Conservation (phyloP, 2,329 filamentous ascomycete species). For the Pseudocercospora macadamiae region DNA sequence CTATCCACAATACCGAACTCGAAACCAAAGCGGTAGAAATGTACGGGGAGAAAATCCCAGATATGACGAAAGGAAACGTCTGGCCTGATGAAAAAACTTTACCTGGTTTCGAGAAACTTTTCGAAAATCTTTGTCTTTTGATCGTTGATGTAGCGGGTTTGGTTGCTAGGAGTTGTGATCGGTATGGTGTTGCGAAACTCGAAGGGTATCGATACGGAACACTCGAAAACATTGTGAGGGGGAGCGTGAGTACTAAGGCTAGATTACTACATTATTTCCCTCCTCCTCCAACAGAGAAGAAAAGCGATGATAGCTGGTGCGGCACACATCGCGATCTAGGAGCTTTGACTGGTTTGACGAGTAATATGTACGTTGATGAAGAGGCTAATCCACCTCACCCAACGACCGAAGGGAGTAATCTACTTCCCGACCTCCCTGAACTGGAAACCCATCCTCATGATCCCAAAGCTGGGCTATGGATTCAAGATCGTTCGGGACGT, state of each 20-base stretch:
- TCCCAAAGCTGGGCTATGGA: conserved; percentile 86
- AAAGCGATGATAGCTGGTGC: conserved; percentile 87
- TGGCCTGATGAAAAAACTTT: conserved; percentile 75
- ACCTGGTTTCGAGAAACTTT: conserved; percentile 72
- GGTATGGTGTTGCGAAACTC: conserved; percentile 79
- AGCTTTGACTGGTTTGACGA: conserved; percentile 90
- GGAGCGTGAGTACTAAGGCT: conserved; percentile 87
- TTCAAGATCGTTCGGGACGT: conserved; percentile 78
- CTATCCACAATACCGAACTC: conserved; percentile 60
- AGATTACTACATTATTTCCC: conserved; percentile 93
- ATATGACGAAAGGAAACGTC: conserved; percentile 87
- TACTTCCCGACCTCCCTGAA: conserved; percentile 60
- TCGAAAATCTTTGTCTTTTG: conserved; percentile 76
- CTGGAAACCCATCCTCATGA: conserved; percentile 73
- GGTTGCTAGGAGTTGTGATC: conserved; percentile 88
- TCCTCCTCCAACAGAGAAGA: conserved; percentile 31
- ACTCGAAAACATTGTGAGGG: conserved; percentile 82
- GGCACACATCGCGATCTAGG: conserved; percentile 89
- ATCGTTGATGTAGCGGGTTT: conserved; percentile 89
- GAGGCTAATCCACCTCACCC: conserved; percentile 40
- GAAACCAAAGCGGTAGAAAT: conserved; percentile 58
- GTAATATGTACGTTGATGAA: conserved; percentile 95
- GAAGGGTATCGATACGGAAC: conserved; percentile 75
- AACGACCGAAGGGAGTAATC: conserved; percentile 4
- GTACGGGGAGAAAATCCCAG: conserved; percentile 70